Conservation (phyloP, 2,329 filamentous ascomycete genomes). For the Sarocladium brachiariae region DNA sequence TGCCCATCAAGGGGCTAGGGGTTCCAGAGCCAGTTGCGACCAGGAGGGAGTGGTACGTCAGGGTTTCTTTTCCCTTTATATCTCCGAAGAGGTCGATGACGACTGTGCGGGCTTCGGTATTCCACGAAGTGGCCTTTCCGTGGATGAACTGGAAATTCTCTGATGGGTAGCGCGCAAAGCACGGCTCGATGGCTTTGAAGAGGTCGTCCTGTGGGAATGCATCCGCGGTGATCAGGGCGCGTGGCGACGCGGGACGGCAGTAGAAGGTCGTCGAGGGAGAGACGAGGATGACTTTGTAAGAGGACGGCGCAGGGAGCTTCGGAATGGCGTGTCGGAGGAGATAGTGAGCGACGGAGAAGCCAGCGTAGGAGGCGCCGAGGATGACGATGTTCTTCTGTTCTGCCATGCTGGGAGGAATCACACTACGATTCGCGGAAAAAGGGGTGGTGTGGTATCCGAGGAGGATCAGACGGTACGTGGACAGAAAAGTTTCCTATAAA, state of each 20-base stretch:
- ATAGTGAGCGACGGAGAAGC: slow-evolving; percentile 45
- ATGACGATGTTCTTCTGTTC: slow-evolving; percentile 37
- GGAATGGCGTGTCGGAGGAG: slow-evolving; percentile 45
- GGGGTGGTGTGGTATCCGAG: too few species aligned
- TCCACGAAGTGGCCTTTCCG: slow-evolving; percentile 37
- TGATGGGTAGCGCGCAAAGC: slow-evolving; percentile 42
- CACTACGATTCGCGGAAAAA: background rate
- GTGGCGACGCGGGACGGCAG: slow-evolving; percentile 10
- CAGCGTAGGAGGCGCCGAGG: slow-evolving; percentile 46
- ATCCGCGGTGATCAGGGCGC: slow-evolving; percentile 34
- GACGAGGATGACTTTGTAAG: slow-evolving; percentile 31
- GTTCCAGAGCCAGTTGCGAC: slow-evolving; percentile 46
- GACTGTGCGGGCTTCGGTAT: slow-evolving; percentile 33
- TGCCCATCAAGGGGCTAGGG: slow-evolving; percentile 35
- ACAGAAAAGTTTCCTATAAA: too few species aligned
- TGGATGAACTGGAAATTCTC: slow-evolving; percentile 45
- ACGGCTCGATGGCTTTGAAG: slow-evolving; percentile 40
- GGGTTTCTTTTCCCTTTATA: slow-evolving; percentile 18
- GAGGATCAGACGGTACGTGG: too few species aligned
- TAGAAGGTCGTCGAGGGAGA: slow-evolving; percentile 8
- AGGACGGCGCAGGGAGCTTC: slow-evolving; percentile 23
- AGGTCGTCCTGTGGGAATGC: slow-evolving; percentile 41
- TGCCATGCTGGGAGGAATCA: background rate
- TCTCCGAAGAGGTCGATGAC: slow-evolving; percentile 25
- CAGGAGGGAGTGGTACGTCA: slow-evolving; percentile 50